Evolutionary conservation across 352 stramenopile genomes (phyloP), one percentile per base, ranked within the genome.

Genomic region (Phytopythium sindhum): DNA sequence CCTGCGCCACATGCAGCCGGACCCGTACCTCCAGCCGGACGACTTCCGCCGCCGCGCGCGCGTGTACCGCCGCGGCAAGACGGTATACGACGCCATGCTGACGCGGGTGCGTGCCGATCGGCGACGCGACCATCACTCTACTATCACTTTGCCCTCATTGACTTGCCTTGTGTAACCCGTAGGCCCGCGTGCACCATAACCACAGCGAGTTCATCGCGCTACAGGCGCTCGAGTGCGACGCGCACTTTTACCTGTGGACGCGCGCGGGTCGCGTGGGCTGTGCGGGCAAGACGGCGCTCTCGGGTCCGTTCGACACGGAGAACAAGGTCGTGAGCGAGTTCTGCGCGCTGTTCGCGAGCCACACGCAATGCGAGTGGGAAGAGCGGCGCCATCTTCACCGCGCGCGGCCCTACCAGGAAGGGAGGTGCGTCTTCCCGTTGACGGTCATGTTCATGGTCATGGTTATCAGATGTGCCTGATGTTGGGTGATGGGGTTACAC

Each of bases 151-250:
- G n/a, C 4, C 33, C 8, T n/a, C n/a, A n/a, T n/a, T n/a, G n/a
- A n/a, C n/a, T n/a, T n/a, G n/a, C n/a, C n/a, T n/a, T 23, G 33
- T 21, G 29, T 2, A 56, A 51, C 59, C n/a, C n/a, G n/a, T n/a
- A 89, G 81, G 80, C 80, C 17, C 74, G 78, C 44, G 74, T 91
- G 28, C 72, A 84, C 54, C 67, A 86, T 56, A 77, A 86, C 58
- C 72, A 84, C 56, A 88, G 78, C 67, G 82, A 91, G 53, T 91
- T 89, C 52, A 77, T 87, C 41, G 74, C 78, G 48, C 57, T 91
- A 11, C 82, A 91, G 61, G 82, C 74, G 57, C 69, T 91, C 17
- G 66, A 79, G 62, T 71, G 78, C 42, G 72, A 77, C 4, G 52
- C 66, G 9, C 62, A 75, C 37, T 91, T 81, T 39, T 88, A 72